These are phyloP conservation scores for Avena eriantha DNA, from an alignment of 176 grass and related monocot species.

Conservation along the genomic window DNA sequence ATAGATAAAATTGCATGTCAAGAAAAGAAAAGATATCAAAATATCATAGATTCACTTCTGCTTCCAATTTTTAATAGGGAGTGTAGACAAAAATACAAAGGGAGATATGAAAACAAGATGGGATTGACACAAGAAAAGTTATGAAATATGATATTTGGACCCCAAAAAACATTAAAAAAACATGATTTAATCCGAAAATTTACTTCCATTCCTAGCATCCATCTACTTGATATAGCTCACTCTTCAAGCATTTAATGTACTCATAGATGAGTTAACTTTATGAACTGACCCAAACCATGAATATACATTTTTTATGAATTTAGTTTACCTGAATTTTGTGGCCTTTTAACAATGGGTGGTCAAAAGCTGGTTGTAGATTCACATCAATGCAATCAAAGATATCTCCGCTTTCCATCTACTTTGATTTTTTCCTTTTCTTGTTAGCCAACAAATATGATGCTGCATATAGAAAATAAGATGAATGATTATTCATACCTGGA, in stretches of 20 bases:
- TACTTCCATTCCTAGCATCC: neutral
- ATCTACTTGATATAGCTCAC: neutral
- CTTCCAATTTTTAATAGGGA: neutral
- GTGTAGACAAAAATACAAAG: neutral
- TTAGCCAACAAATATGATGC: neutral
- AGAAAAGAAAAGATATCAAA: neutral
- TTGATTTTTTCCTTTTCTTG: neutral
- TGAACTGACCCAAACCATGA: neutral
- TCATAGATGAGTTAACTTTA: neutral
- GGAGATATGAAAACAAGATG: neutral
- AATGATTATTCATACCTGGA: conserved; percentile 15
- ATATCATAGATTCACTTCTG: neutral
- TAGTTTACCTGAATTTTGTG: conserved; percentile 26
- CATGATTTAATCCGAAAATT: neutral
- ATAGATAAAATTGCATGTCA: neutral
- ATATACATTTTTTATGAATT: neutral
- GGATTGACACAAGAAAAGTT: neutral
- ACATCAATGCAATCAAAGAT: conserved; percentile 19
- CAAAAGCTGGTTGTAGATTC: neutral
- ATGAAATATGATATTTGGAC: neutral
- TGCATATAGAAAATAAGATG: neutral
- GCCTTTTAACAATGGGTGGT: conserved; percentile 8
- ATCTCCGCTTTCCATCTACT: neutral
- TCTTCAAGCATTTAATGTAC: neutral
- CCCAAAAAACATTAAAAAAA: neutral